Conservation (phyloP, 2,329 filamentous ascomycete genomes). For the Diaporthe helianthi region DNA sequence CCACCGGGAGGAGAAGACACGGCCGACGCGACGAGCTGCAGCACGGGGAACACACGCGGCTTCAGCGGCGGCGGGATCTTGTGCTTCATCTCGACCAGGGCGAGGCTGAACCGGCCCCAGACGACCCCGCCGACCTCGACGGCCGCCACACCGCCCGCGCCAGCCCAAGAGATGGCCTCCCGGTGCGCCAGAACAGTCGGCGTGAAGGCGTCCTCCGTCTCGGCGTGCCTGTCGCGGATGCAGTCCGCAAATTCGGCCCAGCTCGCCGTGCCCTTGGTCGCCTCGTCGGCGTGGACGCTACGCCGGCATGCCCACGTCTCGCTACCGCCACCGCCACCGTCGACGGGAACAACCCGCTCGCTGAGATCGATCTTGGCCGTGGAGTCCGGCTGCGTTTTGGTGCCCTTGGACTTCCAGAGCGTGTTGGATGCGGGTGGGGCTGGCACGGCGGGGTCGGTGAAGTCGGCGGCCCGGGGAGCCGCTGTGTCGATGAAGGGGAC, state of each 20-base stretch:
- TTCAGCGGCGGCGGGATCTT: conserved; percentile 65
- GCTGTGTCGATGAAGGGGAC: conserved; percentile 64
- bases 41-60: conserved; percentile 70
- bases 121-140: conserved; percentile 44
- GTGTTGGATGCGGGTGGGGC: not conserved
- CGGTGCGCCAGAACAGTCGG: conserved; percentile 59
- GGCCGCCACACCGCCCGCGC: conserved; percentile 46
- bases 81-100: conserved; percentile 71
- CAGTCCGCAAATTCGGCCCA: conserved; percentile 69
- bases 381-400: conserved; percentile 57
- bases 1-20: conserved; percentile 42
- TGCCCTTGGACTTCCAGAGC: conserved; percentile 48
- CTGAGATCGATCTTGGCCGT: conserved; percentile 60
- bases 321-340: not conserved
- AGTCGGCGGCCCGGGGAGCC: conserved; percentile 48
- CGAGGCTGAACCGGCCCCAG: conserved; percentile 58
- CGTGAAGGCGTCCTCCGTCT: conserved; percentile 65
- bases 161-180: conserved; percentile 53
- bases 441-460: conserved; percentile 38
- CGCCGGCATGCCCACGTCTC: conserved; percentile 72
- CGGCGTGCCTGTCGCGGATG: conserved; percentile 65
- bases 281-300: conserved; percentile 64
- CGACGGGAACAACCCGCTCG: conserved; percentile 57
- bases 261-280: conserved; percentile 59
- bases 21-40: conserved; percentile 63